Percentiles rank a stretch among this genome's conserved stretches.
These are phyloP conservation scores for Aplosporella prunicola DNA, from an alignment of 2,329 filamentous ascomycete species.

Conservation along the genomic window DNA sequence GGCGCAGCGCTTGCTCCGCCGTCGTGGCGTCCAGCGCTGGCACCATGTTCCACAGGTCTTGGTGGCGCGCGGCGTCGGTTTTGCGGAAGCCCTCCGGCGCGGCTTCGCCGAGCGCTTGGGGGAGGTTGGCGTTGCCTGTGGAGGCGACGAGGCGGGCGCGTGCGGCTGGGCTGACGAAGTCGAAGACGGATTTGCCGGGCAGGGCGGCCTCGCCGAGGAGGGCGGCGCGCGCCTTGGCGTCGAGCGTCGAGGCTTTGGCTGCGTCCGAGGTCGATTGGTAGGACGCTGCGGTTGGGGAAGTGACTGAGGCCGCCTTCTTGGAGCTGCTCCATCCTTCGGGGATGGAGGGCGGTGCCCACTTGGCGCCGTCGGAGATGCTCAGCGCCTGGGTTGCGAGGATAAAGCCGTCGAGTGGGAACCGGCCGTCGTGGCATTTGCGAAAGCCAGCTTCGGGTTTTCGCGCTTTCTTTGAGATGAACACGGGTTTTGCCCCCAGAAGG, in stretches of 20 bases:
- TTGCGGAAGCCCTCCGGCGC: conserved; percentile 54
- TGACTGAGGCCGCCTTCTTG: conserved; percentile 31
- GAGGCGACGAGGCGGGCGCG: conserved; percentile 66
- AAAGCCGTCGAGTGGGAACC: conserved; percentile 71
- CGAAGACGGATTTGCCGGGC: conserved; percentile 90
- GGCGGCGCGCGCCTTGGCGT: conserved; percentile 66
- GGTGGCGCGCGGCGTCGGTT: conserved; percentile 53
- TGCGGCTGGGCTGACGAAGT: conserved; percentile 72
- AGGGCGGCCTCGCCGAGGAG: conserved; percentile 72
- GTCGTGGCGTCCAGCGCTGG: conserved; percentile 33
- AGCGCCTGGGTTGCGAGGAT: conserved; percentile 48
- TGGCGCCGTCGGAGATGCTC: conserved; percentile 33
- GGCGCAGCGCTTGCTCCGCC: conserved; percentile 38
- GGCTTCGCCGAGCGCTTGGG: conserved; percentile 65
- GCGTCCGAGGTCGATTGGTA: conserved; percentile 63
- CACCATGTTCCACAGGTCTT: conserved; percentile 42
- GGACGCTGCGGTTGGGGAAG: conserved; percentile 21
- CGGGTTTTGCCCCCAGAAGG: conserved; percentile 54
- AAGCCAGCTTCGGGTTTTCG: conserved; percentile 36
- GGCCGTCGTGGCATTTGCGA: conserved; percentile 73
- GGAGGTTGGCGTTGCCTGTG: conserved; percentile 68
- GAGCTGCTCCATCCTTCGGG: conserved; percentile 65
- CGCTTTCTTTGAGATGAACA: conserved; percentile 64
- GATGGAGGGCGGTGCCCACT: conserved; percentile 57
- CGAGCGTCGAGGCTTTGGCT: conserved; percentile 64